Conservation (phyloP, 2,329 filamentous ascomycete species). For the Colletotrichum cuscutae region DNA sequence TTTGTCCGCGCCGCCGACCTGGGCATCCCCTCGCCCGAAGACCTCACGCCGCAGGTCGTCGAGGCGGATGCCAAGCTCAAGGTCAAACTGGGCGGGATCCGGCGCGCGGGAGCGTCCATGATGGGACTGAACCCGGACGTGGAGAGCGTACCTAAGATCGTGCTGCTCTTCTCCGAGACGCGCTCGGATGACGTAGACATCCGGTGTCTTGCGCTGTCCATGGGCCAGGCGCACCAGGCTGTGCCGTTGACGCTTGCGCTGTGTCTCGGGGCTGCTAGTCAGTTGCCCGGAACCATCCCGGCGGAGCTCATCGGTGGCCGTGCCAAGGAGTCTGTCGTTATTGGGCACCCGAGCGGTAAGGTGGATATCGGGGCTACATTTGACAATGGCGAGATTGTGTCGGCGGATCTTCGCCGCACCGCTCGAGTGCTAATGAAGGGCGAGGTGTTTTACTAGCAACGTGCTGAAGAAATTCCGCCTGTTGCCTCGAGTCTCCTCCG, state of each 20-base stretch:
- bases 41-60: slow-evolving; percentile 41
- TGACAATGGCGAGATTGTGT: slow-evolving; percentile 51
- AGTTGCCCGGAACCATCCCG: slow-evolving; percentile 54
- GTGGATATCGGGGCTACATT: slow-evolving; percentile 57
- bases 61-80: slow-evolving; percentile 46
- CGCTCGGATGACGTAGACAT: slow-evolving; percentile 48
- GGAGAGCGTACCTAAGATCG: slow-evolving; percentile 56
- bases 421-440: slow-evolving; percentile 62
- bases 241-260: slow-evolving; percentile 53
- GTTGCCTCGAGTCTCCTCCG: too few species aligned
- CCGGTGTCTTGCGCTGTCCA: slow-evolving; percentile 56
- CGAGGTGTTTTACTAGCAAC: slow-evolving; percentile 53
- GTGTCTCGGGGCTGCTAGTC: slow-evolving; percentile 51
- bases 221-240: slow-evolving; percentile 57
- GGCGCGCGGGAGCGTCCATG: slow-evolving; percentile 46
- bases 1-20: slow-evolving; percentile 49
- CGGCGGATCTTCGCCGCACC: slow-evolving; percentile 58
- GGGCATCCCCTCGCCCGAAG: slow-evolving; percentile 35
- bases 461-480: too few species aligned
- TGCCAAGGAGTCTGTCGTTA: slow-evolving; percentile 45
- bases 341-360: slow-evolving; percentile 58
- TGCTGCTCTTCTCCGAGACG: slow-evolving; percentile 51
- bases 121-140: slow-evolving; percentile 52
- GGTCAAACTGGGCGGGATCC: slow-evolving; percentile 47
- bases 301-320: slow-evolving; percentile 42